phyloP scores from a whole-genome alignment of 768 basidiomycete genomes.

The Serpula lacrymans region DNA sequence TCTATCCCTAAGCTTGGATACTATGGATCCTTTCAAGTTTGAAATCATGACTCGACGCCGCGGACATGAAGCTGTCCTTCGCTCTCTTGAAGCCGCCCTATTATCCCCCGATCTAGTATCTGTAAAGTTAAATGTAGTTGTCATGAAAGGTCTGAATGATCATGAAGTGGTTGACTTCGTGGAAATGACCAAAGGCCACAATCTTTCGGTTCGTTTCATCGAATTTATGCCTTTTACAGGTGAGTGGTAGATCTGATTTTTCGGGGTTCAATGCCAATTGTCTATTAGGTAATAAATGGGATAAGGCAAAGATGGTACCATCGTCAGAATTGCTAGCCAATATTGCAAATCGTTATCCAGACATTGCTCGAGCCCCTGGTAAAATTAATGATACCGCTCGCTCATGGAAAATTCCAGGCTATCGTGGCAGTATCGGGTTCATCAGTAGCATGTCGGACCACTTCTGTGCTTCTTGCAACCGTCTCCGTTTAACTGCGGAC shows the following conservation, averaged over 20 bases:
- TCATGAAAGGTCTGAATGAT: slow-evolving; percentile 80
- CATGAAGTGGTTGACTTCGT: slow-evolving; percentile 78
- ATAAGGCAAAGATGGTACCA: slow-evolving; percentile 76
- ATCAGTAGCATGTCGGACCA: slow-evolving; percentile 95
- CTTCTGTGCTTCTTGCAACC: slow-evolving; percentile 83
- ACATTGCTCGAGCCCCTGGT: slow-evolving; percentile 55
- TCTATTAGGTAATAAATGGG: slow-evolving; percentile 79
- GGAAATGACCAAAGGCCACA: slow-evolving; percentile 61
- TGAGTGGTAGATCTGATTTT: slow-evolving; percentile 23
- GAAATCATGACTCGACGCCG: slow-evolving; percentile 80
- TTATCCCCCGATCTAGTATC: slow-evolving; percentile 45
- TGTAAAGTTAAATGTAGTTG: slow-evolving; percentile 83
- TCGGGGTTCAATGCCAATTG: slow-evolving; percentile 1
- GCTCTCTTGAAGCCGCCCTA: slow-evolving; percentile 62
- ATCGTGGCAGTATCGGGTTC: slow-evolving; percentile 73
- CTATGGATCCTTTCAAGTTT: slow-evolving; percentile 82
- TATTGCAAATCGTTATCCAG: slow-evolving; percentile 47
- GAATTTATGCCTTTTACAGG: slow-evolving; percentile 95
- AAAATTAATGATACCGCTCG: slow-evolving; percentile 79
- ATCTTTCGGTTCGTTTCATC: slow-evolving; percentile 78
- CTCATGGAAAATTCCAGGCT: slow-evolving; percentile 71
- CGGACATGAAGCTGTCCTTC: slow-evolving; percentile 75
- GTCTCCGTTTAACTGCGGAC: slow-evolving; percentile 83
- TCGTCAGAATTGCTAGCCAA: slow-evolving; percentile 58
- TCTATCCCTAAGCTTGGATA: slow-evolving; percentile 81